These are phyloP conservation scores for Cercospora beticola DNA, from an alignment of 2,329 filamentous ascomycete genomes.

Conservation along the genomic window DNA sequence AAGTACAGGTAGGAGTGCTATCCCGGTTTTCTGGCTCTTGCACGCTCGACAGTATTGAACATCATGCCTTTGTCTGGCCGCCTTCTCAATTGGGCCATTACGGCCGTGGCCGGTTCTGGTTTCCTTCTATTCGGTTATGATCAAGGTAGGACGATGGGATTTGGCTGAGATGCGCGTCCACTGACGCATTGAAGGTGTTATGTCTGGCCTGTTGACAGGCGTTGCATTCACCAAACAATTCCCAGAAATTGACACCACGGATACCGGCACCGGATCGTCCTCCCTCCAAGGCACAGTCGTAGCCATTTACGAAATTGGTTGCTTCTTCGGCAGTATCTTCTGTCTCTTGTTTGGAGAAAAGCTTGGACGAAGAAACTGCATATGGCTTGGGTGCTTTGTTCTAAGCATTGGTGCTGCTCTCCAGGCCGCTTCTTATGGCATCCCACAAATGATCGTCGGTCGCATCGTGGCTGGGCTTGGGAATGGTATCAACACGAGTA, in stretches of 20 bases:
- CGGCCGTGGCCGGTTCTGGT: conserved; percentile 21
- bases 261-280: conserved; percentile 14
- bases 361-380: conserved; percentile 48
- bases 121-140: conserved; percentile 25
- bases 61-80: conserved; percentile 20
- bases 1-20: neutral
- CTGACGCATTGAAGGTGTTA: conserved; percentile 11
- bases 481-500: conserved; percentile 18
- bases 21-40: neutral
- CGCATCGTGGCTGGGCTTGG: conserved; percentile 15
- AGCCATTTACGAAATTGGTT: conserved; percentile 59
- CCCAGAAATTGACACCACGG: conserved; percentile 23
- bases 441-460: conserved; percentile 41
- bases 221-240: conserved; percentile 20
- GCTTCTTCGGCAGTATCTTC: conserved; percentile 56
- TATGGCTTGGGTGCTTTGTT: conserved; percentile 49
- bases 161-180: neutral
- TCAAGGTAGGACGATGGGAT: conserved; percentile 5
- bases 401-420: conserved; percentile 51
- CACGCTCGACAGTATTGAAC: neutral
- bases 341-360: conserved; percentile 49
- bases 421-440: conserved; percentile 44
- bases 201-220: conserved; percentile 21
- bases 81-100: conserved; percentile 22
- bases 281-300: conserved; percentile 44